Percentiles rank a stretch among this genome's conserved stretches.
Evolutionary conservation across 768 basidiomycete species (phyloP).

Genomic region (Leucosporidium yakuticum): DNA sequence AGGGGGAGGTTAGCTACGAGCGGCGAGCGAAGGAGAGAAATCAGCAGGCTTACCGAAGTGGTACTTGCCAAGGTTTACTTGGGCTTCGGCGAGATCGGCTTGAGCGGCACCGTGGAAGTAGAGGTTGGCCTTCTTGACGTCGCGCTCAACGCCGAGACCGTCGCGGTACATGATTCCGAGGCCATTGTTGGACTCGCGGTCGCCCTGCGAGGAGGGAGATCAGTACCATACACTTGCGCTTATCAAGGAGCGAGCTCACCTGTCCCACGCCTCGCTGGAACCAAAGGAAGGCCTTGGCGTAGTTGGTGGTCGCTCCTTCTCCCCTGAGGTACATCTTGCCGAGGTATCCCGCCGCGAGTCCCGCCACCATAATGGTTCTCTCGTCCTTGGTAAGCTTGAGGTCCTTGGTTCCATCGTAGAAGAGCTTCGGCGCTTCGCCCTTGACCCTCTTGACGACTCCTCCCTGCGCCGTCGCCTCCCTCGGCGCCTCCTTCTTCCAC

Average conservation of each 20-base stretch:
- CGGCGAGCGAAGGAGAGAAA: conserved; percentile 7
- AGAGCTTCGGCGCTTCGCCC: conserved; percentile 32
- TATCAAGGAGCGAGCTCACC: conserved; percentile 5
- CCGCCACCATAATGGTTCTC: conserved; percentile 56
- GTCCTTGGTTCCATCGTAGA: conserved; percentile 42
- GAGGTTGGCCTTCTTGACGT: conserved; percentile 57
- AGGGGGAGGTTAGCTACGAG: not conserved
- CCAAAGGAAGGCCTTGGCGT: conserved; percentile 74
- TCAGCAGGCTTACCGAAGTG: conserved; percentile 46
- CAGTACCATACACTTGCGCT: not conserved
- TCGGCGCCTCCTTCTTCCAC: conserved; percentile 72
- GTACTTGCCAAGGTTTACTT: conserved; percentile 78
- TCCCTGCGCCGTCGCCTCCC: conserved; percentile 44
- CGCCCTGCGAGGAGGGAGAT: conserved; percentile 53
- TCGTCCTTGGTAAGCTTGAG: conserved; percentile 40
- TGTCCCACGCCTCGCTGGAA: conserved; percentile 61
- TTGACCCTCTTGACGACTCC: conserved; percentile 35
- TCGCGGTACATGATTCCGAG: conserved; percentile 90
- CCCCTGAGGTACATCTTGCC: conserved; percentile 92
- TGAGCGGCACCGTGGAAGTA: conserved; percentile 74
- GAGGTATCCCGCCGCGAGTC: conserved; percentile 75
- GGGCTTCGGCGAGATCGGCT: conserved; percentile 84
- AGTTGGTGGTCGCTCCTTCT: conserved; percentile 70
- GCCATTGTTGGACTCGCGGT: conserved; percentile 82
- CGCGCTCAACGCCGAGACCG: conserved; percentile 64